A percentile compares a stretch with the other conserved stretches of the same genome.
Evolutionary conservation across 2,329 filamentous ascomycete species (phyloP).

Genomic region (Calonectria honghensis): DNA sequence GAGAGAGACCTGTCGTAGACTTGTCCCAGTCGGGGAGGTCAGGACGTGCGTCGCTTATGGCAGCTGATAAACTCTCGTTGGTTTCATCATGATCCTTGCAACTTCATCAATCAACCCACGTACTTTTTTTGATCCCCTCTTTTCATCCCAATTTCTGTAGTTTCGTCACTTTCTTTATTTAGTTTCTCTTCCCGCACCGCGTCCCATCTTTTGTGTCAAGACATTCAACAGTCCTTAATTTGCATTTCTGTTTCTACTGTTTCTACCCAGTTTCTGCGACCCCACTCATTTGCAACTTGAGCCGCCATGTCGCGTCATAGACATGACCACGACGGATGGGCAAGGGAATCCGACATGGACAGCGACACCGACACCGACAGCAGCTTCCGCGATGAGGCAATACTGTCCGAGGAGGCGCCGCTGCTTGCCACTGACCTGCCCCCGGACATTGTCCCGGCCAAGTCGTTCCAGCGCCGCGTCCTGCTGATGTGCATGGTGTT

Average conservation of each 20-base stretch:
- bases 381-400: constrained; percentile 25
- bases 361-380: constrained; percentile 42
- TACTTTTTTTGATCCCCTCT: constrained; percentile 16
- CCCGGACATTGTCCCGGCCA: constrained; percentile 48
- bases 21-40: constrained; percentile 37
- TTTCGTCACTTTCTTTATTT: background rate
- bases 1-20: background rate
- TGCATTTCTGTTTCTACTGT: background rate
- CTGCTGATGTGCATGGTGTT: constrained; percentile 60
- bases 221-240: constrained; percentile 1
- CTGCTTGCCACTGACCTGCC: constrained; percentile 50
- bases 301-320: constrained; percentile 24
- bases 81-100: constrained; percentile 28
- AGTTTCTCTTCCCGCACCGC: background rate
- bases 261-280: background rate
- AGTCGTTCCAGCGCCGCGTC: constrained; percentile 55
- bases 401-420: constrained; percentile 46
- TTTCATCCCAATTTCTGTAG: background rate
- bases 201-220: background rate
- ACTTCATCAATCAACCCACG: constrained; percentile 14
- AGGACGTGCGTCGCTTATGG: constrained; percentile 16
- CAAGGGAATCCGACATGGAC: background rate
- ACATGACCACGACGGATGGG: constrained; percentile 17
- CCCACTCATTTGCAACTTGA: background rate
- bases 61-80: constrained; percentile 16